Conservation (phyloP, 2,329 filamentous ascomycete genomes). For the Trichophyton simii region DNA sequence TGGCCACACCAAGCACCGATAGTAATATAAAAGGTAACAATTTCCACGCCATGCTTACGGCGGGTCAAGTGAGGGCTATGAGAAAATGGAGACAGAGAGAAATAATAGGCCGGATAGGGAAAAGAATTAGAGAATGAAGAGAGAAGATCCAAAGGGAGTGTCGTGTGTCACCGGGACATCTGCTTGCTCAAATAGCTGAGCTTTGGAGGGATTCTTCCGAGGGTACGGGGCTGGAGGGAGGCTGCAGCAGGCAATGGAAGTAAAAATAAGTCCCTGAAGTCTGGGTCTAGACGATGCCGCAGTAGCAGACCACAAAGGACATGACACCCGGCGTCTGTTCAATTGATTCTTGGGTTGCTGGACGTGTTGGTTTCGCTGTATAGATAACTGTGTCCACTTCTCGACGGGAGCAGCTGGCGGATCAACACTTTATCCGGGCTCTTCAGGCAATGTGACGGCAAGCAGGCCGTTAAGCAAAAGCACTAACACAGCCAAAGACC, state of each 20-base stretch:
- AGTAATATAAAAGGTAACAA: conserved; percentile 16
- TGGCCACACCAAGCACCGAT: conserved; percentile 24
- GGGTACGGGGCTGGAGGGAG: neutral
- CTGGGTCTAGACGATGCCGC: neutral
- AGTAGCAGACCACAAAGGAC: neutral
- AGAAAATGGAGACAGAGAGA: neutral
- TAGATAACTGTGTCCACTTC: conserved; percentile 5
- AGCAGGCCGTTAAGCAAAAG: too few relatives aligned
- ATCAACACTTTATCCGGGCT: conserved; percentile 6
- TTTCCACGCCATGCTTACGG: conserved; percentile 11
- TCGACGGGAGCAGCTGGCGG: neutral
- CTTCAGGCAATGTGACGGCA: neutral
- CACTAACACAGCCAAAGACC: too few relatives aligned
- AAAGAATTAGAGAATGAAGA: conserved; percentile 7
- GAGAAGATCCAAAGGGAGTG: conserved; percentile 11
- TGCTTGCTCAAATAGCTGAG: conserved; percentile 26
- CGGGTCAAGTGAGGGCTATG: neutral
- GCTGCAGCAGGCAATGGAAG: neutral
- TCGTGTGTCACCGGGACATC: conserved; percentile 29
- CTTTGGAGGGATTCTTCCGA: neutral
- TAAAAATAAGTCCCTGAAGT: neutral
- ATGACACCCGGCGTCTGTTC: conserved; percentile 1
- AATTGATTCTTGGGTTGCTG: neutral
- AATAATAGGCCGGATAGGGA: neutral
- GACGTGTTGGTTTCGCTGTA: neutral